These are phyloP conservation scores for Forsythia suspensa DNA, from an alignment of 257 asterid genomes.

Conservation along the genomic window DNA sequence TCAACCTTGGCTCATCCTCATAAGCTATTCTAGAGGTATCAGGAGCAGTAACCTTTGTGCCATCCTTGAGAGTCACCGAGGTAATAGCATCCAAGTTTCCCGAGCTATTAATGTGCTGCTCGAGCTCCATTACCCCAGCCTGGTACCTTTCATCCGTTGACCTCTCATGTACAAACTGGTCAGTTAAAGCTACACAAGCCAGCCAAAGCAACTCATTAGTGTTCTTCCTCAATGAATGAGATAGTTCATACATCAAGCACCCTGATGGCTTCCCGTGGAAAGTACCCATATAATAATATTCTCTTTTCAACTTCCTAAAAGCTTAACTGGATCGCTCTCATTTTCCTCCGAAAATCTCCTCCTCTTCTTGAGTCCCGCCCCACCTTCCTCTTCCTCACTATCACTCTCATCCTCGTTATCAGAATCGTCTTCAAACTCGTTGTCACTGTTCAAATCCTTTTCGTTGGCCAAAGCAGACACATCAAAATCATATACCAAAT, in stretches of 20 bases:
- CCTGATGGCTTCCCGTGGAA: constrained; percentile 98
- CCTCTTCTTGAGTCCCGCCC: constrained; percentile 61
- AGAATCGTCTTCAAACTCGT: constrained; percentile 68
- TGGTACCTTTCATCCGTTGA: constrained; percentile 87
- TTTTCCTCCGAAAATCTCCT: constrained; percentile 48
- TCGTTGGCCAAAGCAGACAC: constrained; percentile 85
- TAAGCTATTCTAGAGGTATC: constrained; percentile 77
- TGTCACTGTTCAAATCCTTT: constrained; percentile 78
- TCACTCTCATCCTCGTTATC: constrained; percentile 71
- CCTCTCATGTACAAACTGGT: constrained; percentile 93
- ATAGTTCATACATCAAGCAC: constrained; percentile 92
- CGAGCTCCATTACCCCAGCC: constrained; percentile 91
- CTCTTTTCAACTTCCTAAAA: constrained; percentile 68
- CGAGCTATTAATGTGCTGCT: constrained; percentile 85
- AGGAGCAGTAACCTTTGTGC: constrained; percentile 84
- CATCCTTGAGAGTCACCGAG: constrained; percentile 87
- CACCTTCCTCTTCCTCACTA: constrained; percentile 56
- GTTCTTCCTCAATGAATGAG: constrained; percentile 72
- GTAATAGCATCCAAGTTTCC: constrained; percentile 77
- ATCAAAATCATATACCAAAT: constrained; percentile 81
- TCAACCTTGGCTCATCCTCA: constrained; percentile 83
- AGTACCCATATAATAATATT: constrained; percentile 84
- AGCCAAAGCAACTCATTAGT: constrained; percentile 86
- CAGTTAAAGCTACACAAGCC: constrained; percentile 94
- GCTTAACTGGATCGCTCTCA: constrained; percentile 62